Base-by-base conservation (phyloP, 2,329 filamentous ascomycete species). In the Sclerotinia nivalis region DNA sequence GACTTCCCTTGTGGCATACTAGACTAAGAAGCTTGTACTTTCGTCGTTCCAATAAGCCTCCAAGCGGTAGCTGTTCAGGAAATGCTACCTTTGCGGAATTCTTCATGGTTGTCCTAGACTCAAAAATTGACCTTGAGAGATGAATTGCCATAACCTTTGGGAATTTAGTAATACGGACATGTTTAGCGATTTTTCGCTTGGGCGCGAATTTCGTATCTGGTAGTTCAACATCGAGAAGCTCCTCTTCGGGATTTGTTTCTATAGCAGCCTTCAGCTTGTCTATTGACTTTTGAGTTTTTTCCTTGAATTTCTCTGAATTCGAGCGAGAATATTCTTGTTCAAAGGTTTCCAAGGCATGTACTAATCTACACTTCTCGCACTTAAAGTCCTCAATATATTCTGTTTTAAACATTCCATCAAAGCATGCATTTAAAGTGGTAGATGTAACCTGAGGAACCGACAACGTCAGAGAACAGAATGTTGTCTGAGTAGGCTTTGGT, bases 361-460 rank as follows among this genome's bases (percentile, higher is more conserved):
- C 81, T n/a, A 99, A 84, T 31, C 93, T 89, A 78, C 96, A 99
- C 81, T 89, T 92, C 76, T 97, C 96, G 82, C 96, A 99, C 75
- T 92, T 94, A 84, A 96, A 99, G 79, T 97, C 96, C 73, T 98
- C 95, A 74, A 99, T 97, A 78, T 93, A 91, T 80, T 99, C 96
- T 0, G 93, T 93, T 81, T 97, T 97, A 74, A 99, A 90, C 80
- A 97, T 90, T 54, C 92, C 92, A 76, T 99, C 96, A 76, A 99
- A 96, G 80, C 96, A 99, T 12, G 89, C 85, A 77, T 91, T 93
- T 22, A 99, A 85, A 0, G 93, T 91, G 0, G 94, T 94, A 2
- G 92, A 91, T 65, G 86, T 89, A 72, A 90, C 87, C 78, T 96
- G 92, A 0, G 96, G 96, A 4, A 99, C 96, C 76, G 93, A 93